Base-by-base conservation (phyloP, 768 basidiomycete genomes). In the Dentipellis fragilis region DNA sequence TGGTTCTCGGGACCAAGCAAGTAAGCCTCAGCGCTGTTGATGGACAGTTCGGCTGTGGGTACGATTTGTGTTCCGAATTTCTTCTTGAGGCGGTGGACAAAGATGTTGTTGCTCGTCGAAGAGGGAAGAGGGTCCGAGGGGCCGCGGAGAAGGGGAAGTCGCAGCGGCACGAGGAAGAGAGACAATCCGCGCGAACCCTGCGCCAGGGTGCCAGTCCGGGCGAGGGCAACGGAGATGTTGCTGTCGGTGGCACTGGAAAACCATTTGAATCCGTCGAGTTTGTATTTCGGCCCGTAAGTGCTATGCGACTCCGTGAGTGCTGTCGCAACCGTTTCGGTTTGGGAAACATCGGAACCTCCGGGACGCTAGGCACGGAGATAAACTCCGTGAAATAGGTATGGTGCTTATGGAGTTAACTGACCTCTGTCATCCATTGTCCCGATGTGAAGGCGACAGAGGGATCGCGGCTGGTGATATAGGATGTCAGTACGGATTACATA, bases 391-490 rank as follows among this genome's bases (percentile, higher is more conserved):
- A 38, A 11, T 10, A n/a, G n/a, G n/a, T 36, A 36, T 14, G n/a
- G n/a, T n/a, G 36, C 10, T 34, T 63, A 59, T 16, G 9, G 11
- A 22, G 39, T 36, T 5, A 5, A 57, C 66, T 4, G 57, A 77
- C 85, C 71, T 89, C 86, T 3, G 87, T 89, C 87, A 87, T 88
- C 87, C 87, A 90, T 68, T 90, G 88, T 0, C 88, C 88, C 10
- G 86, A 79, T 4, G 83, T 87, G 58, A 81, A 89, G 0, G 85
- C 83, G 34, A 67, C 55, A 1, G 70, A 63, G 9, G 85, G 80
- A 63, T 89, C 78, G 5, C 82, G 84, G 63, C 86, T 87, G 56
- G 4, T n/a, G 5, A 19, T 38, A 19, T 19, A 35, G 9, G n/a
- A 34, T n/a, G 47, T 55, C 54, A 52, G 6, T 47, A 37, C 23